Evolutionary conservation across 805 yeast species (phyloP).

Genomic region (Scheffersomyces amazonensis): DNA sequence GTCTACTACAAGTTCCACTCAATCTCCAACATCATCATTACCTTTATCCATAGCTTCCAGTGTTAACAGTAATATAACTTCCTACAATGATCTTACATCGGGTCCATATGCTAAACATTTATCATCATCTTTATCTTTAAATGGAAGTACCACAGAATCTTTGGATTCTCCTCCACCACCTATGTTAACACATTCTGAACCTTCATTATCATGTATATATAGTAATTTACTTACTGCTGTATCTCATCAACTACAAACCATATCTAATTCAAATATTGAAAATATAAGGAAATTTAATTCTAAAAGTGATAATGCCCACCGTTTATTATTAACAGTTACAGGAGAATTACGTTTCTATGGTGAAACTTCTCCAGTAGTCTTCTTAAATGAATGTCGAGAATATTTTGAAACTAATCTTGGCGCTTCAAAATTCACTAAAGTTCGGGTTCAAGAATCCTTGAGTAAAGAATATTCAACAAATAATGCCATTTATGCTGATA

Average conservation of each 20-base stretch:
- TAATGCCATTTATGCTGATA: not conserved
- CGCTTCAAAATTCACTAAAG: constrained; percentile 30
- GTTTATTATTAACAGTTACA: constrained; percentile 28
- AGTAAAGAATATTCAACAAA: constrained; percentile 21
- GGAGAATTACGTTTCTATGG: constrained; percentile 39
- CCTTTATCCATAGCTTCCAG: no score
- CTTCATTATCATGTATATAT: not conserved
- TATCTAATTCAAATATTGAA: not conserved
- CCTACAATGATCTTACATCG: no score
- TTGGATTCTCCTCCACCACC: not conserved
- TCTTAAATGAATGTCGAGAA: constrained; percentile 36
- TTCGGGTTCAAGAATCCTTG: constrained; percentile 30
- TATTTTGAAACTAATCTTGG: constrained; percentile 32
- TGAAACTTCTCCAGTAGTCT: constrained; percentile 38
- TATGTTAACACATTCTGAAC: not conserved
- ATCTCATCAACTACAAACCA: not conserved
- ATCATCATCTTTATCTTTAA: not conserved
- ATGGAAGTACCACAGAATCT: no score
- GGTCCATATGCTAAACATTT: no score
- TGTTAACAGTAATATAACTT: no score
- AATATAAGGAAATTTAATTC: not conserved
- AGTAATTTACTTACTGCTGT: not conserved
- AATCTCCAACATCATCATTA: not conserved
- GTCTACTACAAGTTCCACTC: not conserved
- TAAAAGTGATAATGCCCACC: not conserved